These are phyloP conservation scores for Fusarium musae DNA, from an alignment of 2,329 filamentous ascomycete genomes.

Conservation along the genomic window DNA sequence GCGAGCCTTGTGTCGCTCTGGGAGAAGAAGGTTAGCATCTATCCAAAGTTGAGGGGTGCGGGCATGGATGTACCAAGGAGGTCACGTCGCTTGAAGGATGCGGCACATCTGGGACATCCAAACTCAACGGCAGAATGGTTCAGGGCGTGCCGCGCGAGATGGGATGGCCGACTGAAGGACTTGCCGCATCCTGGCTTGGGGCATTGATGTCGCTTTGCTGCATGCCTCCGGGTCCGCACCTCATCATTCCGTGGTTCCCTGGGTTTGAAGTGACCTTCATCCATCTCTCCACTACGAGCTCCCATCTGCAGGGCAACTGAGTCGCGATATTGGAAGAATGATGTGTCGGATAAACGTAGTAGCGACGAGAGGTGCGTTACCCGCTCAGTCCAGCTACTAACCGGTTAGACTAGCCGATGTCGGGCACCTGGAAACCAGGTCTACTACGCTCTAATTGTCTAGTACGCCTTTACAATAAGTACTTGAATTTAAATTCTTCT, in stretches of 20 bases:
- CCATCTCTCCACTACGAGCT: accelerated
- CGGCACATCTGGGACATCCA: background rate
- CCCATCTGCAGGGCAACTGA: accelerated
- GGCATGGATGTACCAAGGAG: background rate
- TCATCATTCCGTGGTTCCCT: background rate
- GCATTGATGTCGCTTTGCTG: background rate
- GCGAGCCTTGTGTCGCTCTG: background rate
- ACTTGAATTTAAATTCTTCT: too few species aligned
- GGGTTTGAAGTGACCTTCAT: accelerated
- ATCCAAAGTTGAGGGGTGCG: too few species aligned
- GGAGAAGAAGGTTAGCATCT: too few species aligned
- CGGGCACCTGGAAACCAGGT: too few species aligned
- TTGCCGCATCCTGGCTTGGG: background rate
- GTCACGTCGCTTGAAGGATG: background rate
- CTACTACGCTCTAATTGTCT: too few species aligned
- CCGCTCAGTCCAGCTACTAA: background rate
- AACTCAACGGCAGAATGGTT: background rate
- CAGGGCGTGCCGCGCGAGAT: background rate
- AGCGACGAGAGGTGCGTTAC: background rate
- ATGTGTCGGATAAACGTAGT: background rate
- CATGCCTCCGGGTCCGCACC: background rate
- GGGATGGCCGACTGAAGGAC: background rate
- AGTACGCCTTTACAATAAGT: too few species aligned
- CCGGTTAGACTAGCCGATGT: too few species aligned
- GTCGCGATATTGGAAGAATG: background rate